Base-by-base conservation (phyloP, 495 filamentous ascomycete species). In the Penicillium longicatenatum region DNA sequence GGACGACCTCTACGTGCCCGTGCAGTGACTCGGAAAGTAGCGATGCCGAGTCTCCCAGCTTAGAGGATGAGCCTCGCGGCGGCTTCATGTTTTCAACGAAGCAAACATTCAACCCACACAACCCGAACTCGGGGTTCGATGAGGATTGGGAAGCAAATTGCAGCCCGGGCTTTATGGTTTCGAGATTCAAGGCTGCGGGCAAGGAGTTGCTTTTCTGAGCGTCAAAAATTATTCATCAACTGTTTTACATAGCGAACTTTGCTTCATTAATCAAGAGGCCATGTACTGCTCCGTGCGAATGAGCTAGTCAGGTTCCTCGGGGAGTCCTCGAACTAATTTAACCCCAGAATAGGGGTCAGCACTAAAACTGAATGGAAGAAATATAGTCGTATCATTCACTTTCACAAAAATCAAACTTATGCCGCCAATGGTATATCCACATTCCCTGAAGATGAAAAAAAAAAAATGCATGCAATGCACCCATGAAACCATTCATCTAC, bases 361-460 rank as follows among this genome's bases (percentile, higher is more conserved):
- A 16, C 5, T 39, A 16, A 6, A 39, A 35, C 9, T 35, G 31
- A 35, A 35, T 12, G 10, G 10, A 35, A 35, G 31, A 12, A 35
- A 14, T 35, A 10, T 10, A 35, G 10, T 35, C 31, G 31, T 35
- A 10, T 19, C n/a, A 41, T 41, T 46, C 47, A 30, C 52, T 49
- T 57, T 37, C 22, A 29, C 44, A 17, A 54, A 57, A 57, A 51
- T 54, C 45, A 54, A 64, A 64, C n/a, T 43, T 53, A 57, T 57
- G 59, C 59, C 50, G 31, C 51, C 53, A 46, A 57, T 57, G 59
- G 54, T 64, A 65, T 65, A 50, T 51, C 48, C 57, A 43, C 22
- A 35, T 31, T 39, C 26, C 56, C 24, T 14, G 5, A 50, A 51
- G 19, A n/a, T n/a, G n/a, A n/a, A n/a, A n/a, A n/a, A n/a, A 59